Base-by-base conservation (phyloP, 768 basidiomycete genomes). In the Glaciozyma antarctica region DNA sequence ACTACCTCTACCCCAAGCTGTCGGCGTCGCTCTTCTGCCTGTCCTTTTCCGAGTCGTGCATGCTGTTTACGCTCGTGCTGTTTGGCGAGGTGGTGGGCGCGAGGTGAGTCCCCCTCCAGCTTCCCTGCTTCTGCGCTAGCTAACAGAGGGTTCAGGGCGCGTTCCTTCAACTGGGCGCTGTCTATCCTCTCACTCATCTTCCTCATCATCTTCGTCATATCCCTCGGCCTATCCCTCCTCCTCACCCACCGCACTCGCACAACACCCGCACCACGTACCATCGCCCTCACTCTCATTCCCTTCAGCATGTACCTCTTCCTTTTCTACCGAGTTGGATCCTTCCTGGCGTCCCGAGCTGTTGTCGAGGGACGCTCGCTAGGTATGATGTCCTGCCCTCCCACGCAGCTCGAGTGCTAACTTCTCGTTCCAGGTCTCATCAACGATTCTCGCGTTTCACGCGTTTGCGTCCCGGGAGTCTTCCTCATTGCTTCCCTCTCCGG, bases 401-500 rank as follows among this genome's bases (percentile, higher is more conserved):
- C 3, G 6, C 6, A 5, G 53, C 30, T 30, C 17, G 32, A 2
- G 17, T 22, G 28, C 34, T 4, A 10, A 17, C 3, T 16, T n/a
- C 28, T 45, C 17, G 26, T 26, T 0, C 13, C 65, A 71, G 71
- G 71, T 22, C 56, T 73, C 22, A 62, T 74, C 67, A 74, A 70
- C 52, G 56, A 62, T 4, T 63, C 71, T 10, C 63, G n/a, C n/a
- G n/a, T 74, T 3, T 67, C 72, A 16, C 70, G 73, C 0, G 70
- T 74, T 21, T 73, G 72, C 58, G 71, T 70, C 4, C 73, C 73
- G 3, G 73, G 73, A 21, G 70, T 72, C n/a, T 43, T 71, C 19
- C 64, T 74, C 10, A 74, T 74, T 48, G 73, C 73, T 3, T 65
- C 66, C 0, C 63, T 74, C 0, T 74, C 73, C 0, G 73, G 73